Percentiles rank a stretch among this genome's conserved stretches.
These are phyloP conservation scores for Trametes cubensis DNA, from an alignment of 768 basidiomycete species.

Conservation along the genomic window DNA sequence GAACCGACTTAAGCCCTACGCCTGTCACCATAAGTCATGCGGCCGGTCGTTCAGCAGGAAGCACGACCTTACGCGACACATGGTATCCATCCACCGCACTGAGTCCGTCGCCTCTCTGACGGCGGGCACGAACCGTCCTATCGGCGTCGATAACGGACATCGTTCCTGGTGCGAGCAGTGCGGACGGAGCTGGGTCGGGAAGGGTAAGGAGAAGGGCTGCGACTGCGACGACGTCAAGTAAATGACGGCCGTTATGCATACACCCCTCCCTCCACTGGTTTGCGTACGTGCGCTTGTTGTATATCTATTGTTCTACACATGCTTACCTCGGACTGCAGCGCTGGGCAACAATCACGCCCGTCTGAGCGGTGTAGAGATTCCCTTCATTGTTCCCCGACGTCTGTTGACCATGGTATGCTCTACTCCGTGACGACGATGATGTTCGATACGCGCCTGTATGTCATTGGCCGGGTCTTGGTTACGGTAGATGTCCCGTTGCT, in stretches of 20 bases:
- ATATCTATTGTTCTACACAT: neutral
- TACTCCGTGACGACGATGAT: constrained; percentile 31
- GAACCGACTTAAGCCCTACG: constrained; percentile 84
- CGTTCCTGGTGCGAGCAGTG: constrained; percentile 76
- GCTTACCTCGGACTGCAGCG: constrained; percentile 21
- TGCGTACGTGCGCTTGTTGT: constrained; percentile 30
- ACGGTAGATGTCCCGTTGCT: constrained; percentile 12
- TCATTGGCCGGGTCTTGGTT: constrained; percentile 19
- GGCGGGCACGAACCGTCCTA: constrained; percentile 47
- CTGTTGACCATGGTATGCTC: constrained; percentile 25
- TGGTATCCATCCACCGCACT: constrained; percentile 82
- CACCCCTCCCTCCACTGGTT: constrained; percentile 27
- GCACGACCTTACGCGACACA: constrained; percentile 90
- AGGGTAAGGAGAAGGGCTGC: constrained; percentile 38
- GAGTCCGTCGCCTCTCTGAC: constrained; percentile 50
- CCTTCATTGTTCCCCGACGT: constrained; percentile 21
- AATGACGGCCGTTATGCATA: constrained; percentile 12
- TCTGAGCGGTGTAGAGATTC: constrained; percentile 30
- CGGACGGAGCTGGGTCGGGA: constrained; percentile 68
- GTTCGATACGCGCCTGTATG: constrained; percentile 18
- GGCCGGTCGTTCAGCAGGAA: constrained; percentile 92
- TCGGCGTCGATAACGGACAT: constrained; percentile 67
- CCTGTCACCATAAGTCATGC: constrained; percentile 84
- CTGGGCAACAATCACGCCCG: constrained; percentile 36
- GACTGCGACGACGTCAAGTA: constrained; percentile 51